phyloP scores from a whole-genome alignment of 106 monocot species.

The Allium cepa region DNA sequence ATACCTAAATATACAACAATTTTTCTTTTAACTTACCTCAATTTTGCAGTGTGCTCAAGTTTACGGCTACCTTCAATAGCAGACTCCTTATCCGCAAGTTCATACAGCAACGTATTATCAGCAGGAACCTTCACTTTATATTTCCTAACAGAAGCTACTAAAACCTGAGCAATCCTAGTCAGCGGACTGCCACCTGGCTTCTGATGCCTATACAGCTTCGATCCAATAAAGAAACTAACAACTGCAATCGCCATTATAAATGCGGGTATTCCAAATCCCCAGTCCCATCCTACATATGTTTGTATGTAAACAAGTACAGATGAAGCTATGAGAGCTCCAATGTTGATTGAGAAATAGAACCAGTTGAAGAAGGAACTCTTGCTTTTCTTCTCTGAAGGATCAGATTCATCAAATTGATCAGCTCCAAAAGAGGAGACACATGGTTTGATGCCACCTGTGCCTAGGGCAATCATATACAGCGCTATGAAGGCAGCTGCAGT shows the following conservation, averaged over 20 bases:
- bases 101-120: conserved; percentile 38
- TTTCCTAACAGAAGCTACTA: conserved; percentile 30
- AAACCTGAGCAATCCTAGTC: conserved; percentile 40
- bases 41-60: conserved; percentile 37
- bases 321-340: conserved; percentile 43
- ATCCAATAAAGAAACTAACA: conserved; percentile 39
- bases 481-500: conserved; percentile 23
- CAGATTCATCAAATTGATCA: conserved; percentile 52
- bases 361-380: conserved; percentile 68
- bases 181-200: conserved; percentile 48
- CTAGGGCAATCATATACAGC: conserved; percentile 48
- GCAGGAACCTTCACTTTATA: conserved; percentile 14
- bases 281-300: conserved; percentile 48
- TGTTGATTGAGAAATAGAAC: conserved; percentile 55
- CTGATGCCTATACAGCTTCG: conserved; percentile 33
- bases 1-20: no score
- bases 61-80: conserved; percentile 38
- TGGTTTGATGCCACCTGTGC: conserved; percentile 58
- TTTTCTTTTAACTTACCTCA: conserved; percentile 20
- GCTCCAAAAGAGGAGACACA: conserved; percentile 60
- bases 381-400: conserved; percentile 36
- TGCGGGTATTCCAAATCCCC: conserved; percentile 50
- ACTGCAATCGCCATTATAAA: conserved; percentile 40
- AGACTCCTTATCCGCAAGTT: conserved; percentile 31
- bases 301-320: conserved; percentile 50